phyloP scores from a whole-genome alignment of 2,329 filamentous ascomycete genomes.

The Ascochyta lentis region DNA sequence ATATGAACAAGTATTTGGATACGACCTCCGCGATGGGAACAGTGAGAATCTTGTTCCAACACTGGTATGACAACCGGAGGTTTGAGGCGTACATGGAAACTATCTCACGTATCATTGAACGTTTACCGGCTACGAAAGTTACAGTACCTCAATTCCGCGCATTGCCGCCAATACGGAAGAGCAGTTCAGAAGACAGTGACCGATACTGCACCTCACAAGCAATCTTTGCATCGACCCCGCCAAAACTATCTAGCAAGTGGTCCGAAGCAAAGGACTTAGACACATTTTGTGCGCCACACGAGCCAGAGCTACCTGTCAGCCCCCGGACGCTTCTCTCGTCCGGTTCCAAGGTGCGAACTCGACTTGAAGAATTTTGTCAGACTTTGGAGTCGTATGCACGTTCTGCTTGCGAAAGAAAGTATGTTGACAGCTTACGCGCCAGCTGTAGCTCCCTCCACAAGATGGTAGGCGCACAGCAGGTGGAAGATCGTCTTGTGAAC shows the following conservation, averaged over 20 bases:
- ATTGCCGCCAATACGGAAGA: not conserved
- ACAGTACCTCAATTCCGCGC: not conserved
- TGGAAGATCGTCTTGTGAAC: not conserved
- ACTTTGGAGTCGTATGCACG: slow-evolving; percentile 15
- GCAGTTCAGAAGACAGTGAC: not conserved
- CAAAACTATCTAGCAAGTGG: not conserved
- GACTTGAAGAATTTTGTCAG: slow-evolving; percentile 23
- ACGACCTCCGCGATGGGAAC: slow-evolving; percentile 17
- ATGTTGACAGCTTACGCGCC: slow-evolving; percentile 24
- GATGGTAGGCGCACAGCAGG: not conserved
- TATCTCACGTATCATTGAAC: slow-evolving; percentile 17
- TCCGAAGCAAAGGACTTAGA: not conserved
- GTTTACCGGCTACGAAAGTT: slow-evolving; percentile 5
- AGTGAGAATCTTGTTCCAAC: slow-evolving; percentile 23
- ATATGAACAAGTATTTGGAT: slow-evolving; percentile 25
- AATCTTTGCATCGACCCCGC: slow-evolving; percentile 12
- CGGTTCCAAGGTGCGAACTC: not conserved
- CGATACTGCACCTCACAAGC: slow-evolving; percentile 8
- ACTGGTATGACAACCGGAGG: slow-evolving; percentile 49
- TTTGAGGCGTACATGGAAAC: slow-evolving; percentile 42
- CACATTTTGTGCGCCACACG: not conserved
- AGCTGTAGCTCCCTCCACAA: slow-evolving; percentile 28
- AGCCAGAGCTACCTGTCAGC: not conserved
- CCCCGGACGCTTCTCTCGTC: not conserved
- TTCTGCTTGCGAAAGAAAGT: slow-evolving; percentile 28